phyloP scores from a whole-genome alignment of 257 asterid species.

The Nicotiana paniculata region DNA sequence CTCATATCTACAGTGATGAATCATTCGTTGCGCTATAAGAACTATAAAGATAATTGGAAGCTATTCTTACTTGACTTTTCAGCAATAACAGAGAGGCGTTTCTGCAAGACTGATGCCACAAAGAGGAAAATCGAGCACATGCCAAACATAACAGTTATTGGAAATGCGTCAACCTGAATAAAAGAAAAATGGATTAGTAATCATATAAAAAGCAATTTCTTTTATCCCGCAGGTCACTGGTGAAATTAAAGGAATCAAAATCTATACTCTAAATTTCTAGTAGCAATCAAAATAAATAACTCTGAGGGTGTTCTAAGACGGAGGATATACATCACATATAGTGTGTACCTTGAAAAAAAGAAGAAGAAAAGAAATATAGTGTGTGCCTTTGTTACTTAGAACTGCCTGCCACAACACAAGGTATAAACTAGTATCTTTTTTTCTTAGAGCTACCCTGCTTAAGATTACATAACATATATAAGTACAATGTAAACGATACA shows the following conservation, averaged over 20 bases:
- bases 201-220: not conserved
- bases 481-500: not conserved
- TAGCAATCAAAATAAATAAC: too few relatives aligned
- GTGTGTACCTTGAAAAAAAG: not conserved
- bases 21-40: not conserved
- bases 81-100: slow-evolving; percentile 63
- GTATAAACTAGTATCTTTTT: not conserved
- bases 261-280: too few relatives aligned
- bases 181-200: not conserved
- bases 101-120: slow-evolving; percentile 79
- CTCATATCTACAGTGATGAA: not conserved
- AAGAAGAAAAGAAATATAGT: not conserved
- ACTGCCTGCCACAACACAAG: not conserved
- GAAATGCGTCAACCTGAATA: slow-evolving; percentile 75
- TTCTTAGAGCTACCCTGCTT: not conserved
- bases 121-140: slow-evolving; percentile 97
- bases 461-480: not conserved
- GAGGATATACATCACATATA: not conserved
- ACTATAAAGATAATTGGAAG: not conserved
- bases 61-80: slow-evolving; percentile 79
- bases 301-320: too few relatives aligned
- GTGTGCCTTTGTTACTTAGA: not conserved
- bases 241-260: too few relatives aligned
- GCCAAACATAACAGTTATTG: slow-evolving; percentile 92
- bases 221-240: not conserved